Base-by-base conservation (phyloP, 2,329 filamentous ascomycete genomes). In the Cytospora chrysosperma region DNA sequence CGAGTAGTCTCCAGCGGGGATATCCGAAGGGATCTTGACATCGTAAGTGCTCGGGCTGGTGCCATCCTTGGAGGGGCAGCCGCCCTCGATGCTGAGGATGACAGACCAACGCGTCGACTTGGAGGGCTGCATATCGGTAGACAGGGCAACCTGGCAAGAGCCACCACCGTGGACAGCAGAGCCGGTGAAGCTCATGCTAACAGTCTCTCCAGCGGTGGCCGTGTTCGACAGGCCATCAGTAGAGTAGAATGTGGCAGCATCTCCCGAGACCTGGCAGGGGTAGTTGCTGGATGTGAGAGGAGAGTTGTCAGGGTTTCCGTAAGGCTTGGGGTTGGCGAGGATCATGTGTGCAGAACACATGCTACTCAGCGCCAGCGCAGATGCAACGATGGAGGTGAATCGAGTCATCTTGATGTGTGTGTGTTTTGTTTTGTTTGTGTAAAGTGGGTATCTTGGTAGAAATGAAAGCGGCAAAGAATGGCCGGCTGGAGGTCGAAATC, bases 101-200 rank as follows among this genome's bases (percentile, higher is more conserved):
- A 92, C 91, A 68, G 86, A 85, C 82, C 85, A 92, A 57, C 79
- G 79, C 65, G 83, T 87, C 79, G 90, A 93, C 21, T 84, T 85
- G 61, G 79, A 76, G 56, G 89, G 90, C 67, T 85, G 80, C n/a
- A 77, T 76, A 77, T 94, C 89, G 76, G 89, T 91, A 40, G 88
- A 91, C 34, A 94, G 79, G 4, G 88, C 85, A 52, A 91, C 79
- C 77, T 95, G 91, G 77, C 91, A 93, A 13, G 87, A 91, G 50
- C 91, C 91, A 50, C 91, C 90, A 37, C 81, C 78, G 76, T 92
- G 90, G 60, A 75, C 75, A 53, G 86, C 86, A 58, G 82, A 83
- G 43, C 90, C 90, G 64, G 76, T 77, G 62, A 93, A 78, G 65
- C 82, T 84, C 76, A 93, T 81, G 67, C 84, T 83, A 75, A 91